Evolutionary conservation across 208 protist species (phyloP).

Genomic region (Tritrichomonas musculus): DNA sequence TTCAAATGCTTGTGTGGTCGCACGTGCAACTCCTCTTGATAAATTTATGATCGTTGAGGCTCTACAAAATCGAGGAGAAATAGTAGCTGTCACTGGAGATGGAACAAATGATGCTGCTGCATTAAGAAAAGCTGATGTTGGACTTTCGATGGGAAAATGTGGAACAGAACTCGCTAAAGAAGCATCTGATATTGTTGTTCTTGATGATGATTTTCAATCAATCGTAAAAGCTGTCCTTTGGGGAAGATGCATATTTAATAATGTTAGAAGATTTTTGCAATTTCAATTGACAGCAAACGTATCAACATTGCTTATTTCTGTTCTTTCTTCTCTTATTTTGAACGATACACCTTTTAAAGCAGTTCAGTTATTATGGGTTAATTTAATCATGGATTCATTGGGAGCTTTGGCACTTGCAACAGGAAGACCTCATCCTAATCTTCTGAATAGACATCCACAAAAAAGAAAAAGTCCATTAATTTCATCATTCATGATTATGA

Average conservation of each 20-base stretch:
- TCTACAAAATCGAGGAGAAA: constrained; percentile 32
- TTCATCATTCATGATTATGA: constrained; percentile 14
- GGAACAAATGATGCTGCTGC: constrained; percentile 62
- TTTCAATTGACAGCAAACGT: constrained; percentile 61
- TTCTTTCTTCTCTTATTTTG: not conserved
- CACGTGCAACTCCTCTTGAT: constrained; percentile 32
- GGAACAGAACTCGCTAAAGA: constrained; percentile 61
- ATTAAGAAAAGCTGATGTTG: constrained; percentile 72
- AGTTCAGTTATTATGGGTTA: constrained; percentile 43
- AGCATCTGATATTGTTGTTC: constrained; percentile 57
- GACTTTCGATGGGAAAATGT: constrained; percentile 71
- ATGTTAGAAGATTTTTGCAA: constrained; percentile 91
- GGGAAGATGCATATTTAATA: constrained; percentile 91
- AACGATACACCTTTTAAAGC: constrained; percentile 38
- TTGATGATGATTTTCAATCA: constrained; percentile 76
- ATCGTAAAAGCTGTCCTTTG: constrained; percentile 77
- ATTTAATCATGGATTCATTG: constrained; percentile 41
- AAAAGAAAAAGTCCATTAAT: constrained; percentile 36
- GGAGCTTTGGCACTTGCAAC: constrained; percentile 37
- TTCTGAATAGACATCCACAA: constrained; percentile 39
- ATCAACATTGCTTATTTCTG: not conserved
- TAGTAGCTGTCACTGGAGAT: constrained; percentile 64
- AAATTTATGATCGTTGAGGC: constrained; percentile 33
- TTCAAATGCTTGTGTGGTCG: not conserved
- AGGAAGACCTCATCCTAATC: not conserved